phyloP scores from a whole-genome alignment of 2,329 filamentous ascomycete species.

The Pseudogymnoascus sp. region DNA sequence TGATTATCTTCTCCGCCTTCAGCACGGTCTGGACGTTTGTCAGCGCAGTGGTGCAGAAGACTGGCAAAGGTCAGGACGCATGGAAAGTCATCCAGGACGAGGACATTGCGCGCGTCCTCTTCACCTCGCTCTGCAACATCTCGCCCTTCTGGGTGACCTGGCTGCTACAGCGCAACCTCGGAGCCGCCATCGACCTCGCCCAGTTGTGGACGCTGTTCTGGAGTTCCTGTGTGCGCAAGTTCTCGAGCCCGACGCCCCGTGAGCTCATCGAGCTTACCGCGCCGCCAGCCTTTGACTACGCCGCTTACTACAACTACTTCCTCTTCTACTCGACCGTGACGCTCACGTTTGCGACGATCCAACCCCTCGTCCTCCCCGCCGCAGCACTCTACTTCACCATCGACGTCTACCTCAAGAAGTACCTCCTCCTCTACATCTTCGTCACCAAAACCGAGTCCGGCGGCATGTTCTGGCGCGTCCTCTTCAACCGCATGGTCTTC shows the following conservation, averaged over 20 bases:
- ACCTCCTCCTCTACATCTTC: conserved; percentile 87
- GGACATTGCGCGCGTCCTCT: conserved; percentile 54
- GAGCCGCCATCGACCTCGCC: conserved; percentile 86
- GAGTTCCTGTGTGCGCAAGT: conserved; percentile 77
- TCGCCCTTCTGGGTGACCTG: conserved; percentile 94
- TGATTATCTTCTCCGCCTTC: conserved; percentile 90
- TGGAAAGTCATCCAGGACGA: conserved; percentile 61
- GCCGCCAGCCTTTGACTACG: conserved; percentile 87
- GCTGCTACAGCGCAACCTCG: conserved; percentile 84
- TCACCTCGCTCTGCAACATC: conserved; percentile 69
- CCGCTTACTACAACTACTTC: conserved; percentile 97
- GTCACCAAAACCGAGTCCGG: conserved; percentile 95
- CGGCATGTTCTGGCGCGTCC: conserved; percentile 80
- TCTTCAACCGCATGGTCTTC: conserved; percentile 91
- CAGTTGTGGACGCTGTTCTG: conserved; percentile 79
- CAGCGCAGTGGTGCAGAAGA: conserved; percentile 52
- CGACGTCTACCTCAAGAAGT: conserved; percentile 90
- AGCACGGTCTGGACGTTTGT: conserved; percentile 72
- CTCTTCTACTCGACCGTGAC: conserved; percentile 88
- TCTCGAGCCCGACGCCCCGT: conserved; percentile 78
- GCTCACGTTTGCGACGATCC: conserved; percentile 73
- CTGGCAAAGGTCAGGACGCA: conserved; percentile 48
- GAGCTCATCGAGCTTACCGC: conserved; percentile 89
- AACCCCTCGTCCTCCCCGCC: conserved; percentile 79
- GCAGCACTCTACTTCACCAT: conserved; percentile 83